phyloP scores from a whole-genome alignment of 1,139 yeast genomes.

The Pneumocystis carinii region DNA sequence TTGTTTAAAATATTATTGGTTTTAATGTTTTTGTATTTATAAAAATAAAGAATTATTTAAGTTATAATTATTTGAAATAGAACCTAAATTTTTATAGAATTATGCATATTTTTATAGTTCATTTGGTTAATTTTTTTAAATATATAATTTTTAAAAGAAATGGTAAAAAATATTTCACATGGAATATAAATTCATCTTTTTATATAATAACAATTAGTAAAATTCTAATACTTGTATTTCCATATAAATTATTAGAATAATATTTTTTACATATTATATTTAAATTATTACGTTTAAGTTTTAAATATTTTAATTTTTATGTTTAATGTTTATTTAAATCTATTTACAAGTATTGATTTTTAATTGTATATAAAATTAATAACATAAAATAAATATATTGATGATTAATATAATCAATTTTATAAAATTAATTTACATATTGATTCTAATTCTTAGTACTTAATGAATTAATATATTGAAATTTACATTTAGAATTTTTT shows the following conservation, averaged over 20 bases:
- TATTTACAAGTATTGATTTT: not conserved
- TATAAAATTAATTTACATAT: not conserved
- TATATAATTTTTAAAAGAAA: not conserved
- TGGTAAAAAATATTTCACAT: not conserved
- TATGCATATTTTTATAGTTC: not conserved
- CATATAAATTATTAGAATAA: not conserved
- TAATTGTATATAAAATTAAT: not conserved
- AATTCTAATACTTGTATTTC: not conserved
- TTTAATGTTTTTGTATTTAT: too few species aligned
- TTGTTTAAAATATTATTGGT: not conserved
- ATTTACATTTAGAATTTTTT: not conserved
- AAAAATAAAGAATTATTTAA: not conserved
- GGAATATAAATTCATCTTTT: not conserved
- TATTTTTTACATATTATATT: too few species aligned
- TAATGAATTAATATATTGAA: not conserved
- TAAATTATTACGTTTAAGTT: too few species aligned
- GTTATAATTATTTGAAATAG: not conserved
- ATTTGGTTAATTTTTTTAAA: not conserved
- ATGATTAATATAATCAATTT: not conserved
- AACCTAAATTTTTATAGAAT: not conserved
- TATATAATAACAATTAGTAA: not conserved
- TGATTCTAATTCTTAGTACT: not conserved
- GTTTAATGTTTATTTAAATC: not conserved
- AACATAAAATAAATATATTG: not conserved
- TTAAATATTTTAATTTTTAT: not conserved